These are phyloP conservation scores for Umbelopsis isabellina DNA, from an alignment of 192 early-diverging fungal species.

Conservation along the genomic window DNA sequence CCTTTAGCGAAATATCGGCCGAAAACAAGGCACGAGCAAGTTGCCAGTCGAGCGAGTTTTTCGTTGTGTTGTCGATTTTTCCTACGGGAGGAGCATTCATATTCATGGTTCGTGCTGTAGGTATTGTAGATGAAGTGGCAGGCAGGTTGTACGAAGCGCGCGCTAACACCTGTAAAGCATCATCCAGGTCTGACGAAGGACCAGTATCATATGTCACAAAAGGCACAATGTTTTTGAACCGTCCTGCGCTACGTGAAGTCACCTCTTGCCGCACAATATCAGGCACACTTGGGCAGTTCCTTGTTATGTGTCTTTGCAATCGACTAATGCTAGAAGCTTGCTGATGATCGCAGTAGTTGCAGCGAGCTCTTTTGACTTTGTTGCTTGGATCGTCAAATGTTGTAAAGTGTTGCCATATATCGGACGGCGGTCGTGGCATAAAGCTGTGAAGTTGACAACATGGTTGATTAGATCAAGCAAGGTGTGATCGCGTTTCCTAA, in stretches of 20 bases:
- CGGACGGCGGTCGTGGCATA: conserved; percentile 27
- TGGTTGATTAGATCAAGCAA: neutral
- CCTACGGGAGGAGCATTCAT: neutral
- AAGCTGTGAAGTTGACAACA: neutral
- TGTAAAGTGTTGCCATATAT: conserved; percentile 25
- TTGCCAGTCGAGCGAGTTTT: neutral
- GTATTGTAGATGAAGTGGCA: neutral
- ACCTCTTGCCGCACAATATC: conserved; percentile 16
- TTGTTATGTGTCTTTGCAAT: neutral
- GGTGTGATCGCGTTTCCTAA: no score
- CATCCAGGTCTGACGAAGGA: neutral
- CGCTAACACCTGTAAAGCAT: conserved; percentile 17
- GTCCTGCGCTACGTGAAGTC: neutral
- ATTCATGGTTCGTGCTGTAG: neutral
- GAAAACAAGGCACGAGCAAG: conserved; percentile 24
- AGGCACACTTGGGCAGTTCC: conserved; percentile 15
- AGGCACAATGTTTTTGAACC: neutral
- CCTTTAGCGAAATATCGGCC: neutral
- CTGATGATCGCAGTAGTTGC: conserved; percentile 23
- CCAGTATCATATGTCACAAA: conserved; percentile 6
- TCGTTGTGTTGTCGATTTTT: neutral
- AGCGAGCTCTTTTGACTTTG: conserved; percentile 19
- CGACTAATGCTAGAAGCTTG: conserved; percentile 25
- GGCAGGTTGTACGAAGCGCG: conserved; percentile 2
- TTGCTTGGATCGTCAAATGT: conserved; percentile 17